A percentile compares a stretch with the other conserved stretches of the same genome.
phyloP scores from a whole-genome alignment of 2,329 filamentous ascomycete species.

The Aspergillus pseudoviridinutans region DNA sequence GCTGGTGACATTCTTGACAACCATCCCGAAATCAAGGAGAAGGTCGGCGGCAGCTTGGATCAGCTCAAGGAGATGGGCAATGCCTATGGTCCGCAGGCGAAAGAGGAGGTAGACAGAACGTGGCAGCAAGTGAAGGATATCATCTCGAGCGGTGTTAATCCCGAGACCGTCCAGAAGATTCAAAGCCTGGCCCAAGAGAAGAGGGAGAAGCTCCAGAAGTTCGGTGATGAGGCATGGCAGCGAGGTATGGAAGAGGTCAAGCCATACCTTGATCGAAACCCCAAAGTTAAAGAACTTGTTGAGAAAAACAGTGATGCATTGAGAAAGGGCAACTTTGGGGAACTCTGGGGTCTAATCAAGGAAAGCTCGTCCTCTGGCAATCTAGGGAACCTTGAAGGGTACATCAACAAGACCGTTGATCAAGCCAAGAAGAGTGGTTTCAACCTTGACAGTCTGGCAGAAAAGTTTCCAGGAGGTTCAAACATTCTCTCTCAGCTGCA shows the following conservation, averaged over 20 bases:
- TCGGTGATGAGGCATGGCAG: slow-evolving; percentile 69
- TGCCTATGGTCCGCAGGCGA: slow-evolving; percentile 68
- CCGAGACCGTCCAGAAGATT: slow-evolving; percentile 49
- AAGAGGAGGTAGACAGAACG: slow-evolving; percentile 70
- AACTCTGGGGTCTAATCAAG: slow-evolving; percentile 62
- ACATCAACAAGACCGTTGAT: slow-evolving; percentile 56
- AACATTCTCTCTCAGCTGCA: slow-evolving; percentile 64
- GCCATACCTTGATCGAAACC: slow-evolving; percentile 70
- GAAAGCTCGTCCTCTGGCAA: slow-evolving; percentile 60
- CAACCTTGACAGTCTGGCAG: slow-evolving; percentile 59
- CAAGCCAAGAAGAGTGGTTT: slow-evolving; percentile 55
- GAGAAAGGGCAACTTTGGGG: slow-evolving; percentile 62
- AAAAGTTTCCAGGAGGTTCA: slow-evolving; percentile 60
- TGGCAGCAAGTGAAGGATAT: slow-evolving; percentile 65
- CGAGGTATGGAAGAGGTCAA: slow-evolving; percentile 68
- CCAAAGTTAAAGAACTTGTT: slow-evolving; percentile 67
- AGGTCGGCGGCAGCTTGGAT: slow-evolving; percentile 64
- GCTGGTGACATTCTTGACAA: slow-evolving; percentile 65
- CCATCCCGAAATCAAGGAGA: slow-evolving; percentile 69
- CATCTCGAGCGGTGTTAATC: slow-evolving; percentile 57
- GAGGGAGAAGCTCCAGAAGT: slow-evolving; percentile 60
- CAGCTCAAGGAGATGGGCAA: slow-evolving; percentile 67
- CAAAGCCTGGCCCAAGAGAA: slow-evolving; percentile 66
- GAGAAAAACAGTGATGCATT: slow-evolving; percentile 66
- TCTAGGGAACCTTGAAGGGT: slow-evolving; percentile 56